These are phyloP conservation scores for Rhazya stricta DNA, from an alignment of 257 asterid species.

Conservation along the genomic window DNA sequence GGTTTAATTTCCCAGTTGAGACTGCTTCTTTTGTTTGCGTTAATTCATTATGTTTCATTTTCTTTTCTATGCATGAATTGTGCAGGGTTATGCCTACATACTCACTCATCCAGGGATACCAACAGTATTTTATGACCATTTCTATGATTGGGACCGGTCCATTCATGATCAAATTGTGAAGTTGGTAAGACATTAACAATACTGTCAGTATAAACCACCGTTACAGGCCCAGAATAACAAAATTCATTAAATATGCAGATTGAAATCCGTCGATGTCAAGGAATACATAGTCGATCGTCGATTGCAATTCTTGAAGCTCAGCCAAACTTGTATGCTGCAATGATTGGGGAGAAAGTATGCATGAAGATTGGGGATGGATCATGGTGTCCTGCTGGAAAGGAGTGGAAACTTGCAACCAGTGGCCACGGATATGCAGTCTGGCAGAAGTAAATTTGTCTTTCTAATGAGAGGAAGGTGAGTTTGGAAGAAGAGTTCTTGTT, in stretches of 20 bases:
- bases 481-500: not conserved
- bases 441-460: slow-evolving; percentile 41
- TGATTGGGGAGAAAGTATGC: slow-evolving; percentile 59
- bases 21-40: not conserved
- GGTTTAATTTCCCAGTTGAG: not conserved
- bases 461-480: not conserved
- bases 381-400: slow-evolving; percentile 82
- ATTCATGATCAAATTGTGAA: slow-evolving; percentile 70
- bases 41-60: not conserved
- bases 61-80: not conserved
- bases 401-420: slow-evolving; percentile 75
- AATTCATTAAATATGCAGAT: slow-evolving; percentile 40
- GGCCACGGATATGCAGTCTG: slow-evolving; percentile 86
- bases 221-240: not conserved
- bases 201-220: not conserved
- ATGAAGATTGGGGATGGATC: slow-evolving; percentile 94
- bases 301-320: slow-evolving; percentile 63
- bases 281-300: slow-evolving; percentile 67
- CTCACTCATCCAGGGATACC: slow-evolving; percentile 94
- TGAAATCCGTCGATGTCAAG: slow-evolving; percentile 57
- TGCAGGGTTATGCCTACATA: slow-evolving; percentile 78
- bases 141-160: slow-evolving; percentile 67
- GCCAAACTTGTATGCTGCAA: slow-evolving; percentile 79
- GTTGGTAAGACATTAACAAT: slow-evolving; percentile 48
- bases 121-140: slow-evolving; percentile 83